Conservation (phyloP, 2,329 filamentous ascomycete genomes). For the Ophidiomyces ophidiicola region DNA sequence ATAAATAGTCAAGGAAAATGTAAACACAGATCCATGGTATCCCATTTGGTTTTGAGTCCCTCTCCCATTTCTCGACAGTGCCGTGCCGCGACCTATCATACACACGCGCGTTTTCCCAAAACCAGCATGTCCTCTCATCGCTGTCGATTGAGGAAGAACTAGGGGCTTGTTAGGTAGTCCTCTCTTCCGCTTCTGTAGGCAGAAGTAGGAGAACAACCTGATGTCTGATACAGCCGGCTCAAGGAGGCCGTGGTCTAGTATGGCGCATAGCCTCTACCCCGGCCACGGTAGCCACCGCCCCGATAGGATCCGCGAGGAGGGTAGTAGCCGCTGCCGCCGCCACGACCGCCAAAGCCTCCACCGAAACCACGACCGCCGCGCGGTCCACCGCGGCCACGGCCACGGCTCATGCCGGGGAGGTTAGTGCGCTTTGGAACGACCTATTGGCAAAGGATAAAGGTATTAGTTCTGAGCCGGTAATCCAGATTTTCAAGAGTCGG, state of each 20-base stretch:
- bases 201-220: background rate
- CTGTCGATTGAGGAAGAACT: background rate
- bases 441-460: constrained; percentile 34
- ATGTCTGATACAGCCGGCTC: background rate
- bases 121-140: background rate
- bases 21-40: background rate
- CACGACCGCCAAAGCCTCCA: constrained; percentile 38
- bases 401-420: constrained; percentile 82
- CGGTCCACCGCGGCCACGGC: constrained; percentile 42
- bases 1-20: background rate
- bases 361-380: constrained; percentile 31
- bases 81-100: constrained; percentile 11
- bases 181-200: background rate
- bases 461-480: background rate
- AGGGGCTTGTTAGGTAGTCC: background rate
- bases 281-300: constrained; percentile 23
- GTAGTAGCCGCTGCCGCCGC: constrained; percentile 36
- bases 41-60: background rate
- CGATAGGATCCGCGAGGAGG: constrained; percentile 16
- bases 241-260: constrained; percentile 24
- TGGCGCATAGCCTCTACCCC: constrained; percentile 34
- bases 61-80: constrained; percentile 5
- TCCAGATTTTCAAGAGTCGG: background rate
- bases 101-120: constrained; percentile 2
- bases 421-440: constrained; percentile 86